Evolutionary conservation across 1,284 basidiomycete species (phyloP).

Genomic region (Ceratobasidium papillatum): DNA sequence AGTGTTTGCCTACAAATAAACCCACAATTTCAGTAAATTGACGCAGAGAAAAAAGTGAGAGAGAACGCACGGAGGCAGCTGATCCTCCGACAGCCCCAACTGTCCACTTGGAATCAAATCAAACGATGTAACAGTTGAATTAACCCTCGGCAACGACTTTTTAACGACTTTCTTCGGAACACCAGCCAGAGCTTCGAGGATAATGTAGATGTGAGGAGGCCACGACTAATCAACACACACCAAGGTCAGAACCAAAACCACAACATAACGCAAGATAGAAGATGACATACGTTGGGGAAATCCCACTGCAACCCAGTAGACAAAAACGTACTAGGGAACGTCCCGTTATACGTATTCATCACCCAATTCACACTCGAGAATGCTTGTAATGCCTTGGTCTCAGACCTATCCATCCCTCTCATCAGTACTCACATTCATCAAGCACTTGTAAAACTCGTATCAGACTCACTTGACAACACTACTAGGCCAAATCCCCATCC

Average conservation of each 20-base stretch:
- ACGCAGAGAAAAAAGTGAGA: neutral
- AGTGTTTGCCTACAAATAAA: slow-evolving; percentile 59
- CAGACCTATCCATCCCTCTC: slow-evolving; percentile 36
- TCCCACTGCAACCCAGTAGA: slow-evolving; percentile 85
- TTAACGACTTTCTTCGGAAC: slow-evolving; percentile 74
- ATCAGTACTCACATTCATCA: slow-evolving; percentile 45
- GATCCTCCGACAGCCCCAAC: slow-evolving; percentile 70
- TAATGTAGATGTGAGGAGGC: slow-evolving; percentile 89
- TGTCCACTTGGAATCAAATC: slow-evolving; percentile 76
- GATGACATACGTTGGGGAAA: slow-evolving; percentile 45
- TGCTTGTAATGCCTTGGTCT: slow-evolving; percentile 70
- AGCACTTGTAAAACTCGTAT: neutral
- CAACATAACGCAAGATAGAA: neutral
- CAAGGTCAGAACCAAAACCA: neutral
- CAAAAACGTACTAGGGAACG: slow-evolving; percentile 76
- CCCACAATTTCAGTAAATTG: neutral
- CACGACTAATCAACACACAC: slow-evolving; percentile 56
- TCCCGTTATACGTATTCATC: slow-evolving; percentile 85
- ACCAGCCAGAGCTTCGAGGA: slow-evolving; percentile 77
- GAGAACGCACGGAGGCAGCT: slow-evolving; percentile 62
- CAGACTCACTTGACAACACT: slow-evolving; percentile 67
- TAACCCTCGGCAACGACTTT: slow-evolving; percentile 60
- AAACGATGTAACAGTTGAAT: slow-evolving; percentile 65
- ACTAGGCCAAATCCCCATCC: slow-evolving; percentile 84
- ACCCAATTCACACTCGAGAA: slow-evolving; percentile 81